Evolutionary conservation across 129 eudicot genomes (phyloP).

Genomic region (Daucus carota): DNA sequence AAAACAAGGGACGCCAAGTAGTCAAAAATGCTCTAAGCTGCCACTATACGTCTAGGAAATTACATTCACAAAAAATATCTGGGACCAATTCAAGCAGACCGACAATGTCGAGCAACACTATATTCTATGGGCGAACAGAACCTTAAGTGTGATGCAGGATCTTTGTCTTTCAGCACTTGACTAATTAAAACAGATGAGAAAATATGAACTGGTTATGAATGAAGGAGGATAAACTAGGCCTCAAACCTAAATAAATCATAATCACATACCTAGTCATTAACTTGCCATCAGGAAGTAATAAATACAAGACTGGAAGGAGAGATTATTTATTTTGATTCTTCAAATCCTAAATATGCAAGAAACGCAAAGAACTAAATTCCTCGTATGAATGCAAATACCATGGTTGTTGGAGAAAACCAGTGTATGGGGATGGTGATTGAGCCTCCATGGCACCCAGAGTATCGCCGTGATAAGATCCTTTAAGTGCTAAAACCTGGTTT

Average conservation of each 20-base stretch:
- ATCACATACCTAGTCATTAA: not conserved
- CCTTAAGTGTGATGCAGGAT: not conserved
- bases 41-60: not conserved
- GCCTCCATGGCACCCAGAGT: constrained; percentile 99
- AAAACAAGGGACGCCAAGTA: not conserved
- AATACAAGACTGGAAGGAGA: not conserved
- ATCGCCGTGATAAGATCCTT: constrained; percentile 97
- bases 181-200: too few species aligned
- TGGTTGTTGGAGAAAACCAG: constrained; percentile 92
- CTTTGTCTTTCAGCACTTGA: too few species aligned
- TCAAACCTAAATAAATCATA: not conserved
- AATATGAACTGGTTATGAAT: too few species aligned
- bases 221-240: too few species aligned
- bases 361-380: not conserved
- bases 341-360: not conserved
- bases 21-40: not conserved
- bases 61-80: not conserved
- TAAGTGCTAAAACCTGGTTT: constrained; percentile 74
- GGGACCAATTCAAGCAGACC: not conserved
- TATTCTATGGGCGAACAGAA: not conserved
- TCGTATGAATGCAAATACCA: constrained; percentile 36
- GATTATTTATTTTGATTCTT: not conserved
- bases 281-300: not conserved
- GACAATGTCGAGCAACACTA: not conserved
- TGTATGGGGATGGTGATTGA: constrained; percentile 89